These are phyloP conservation scores for Trichopus zeylanicus DNA, from an alignment of 116 monocot species.

Conservation along the genomic window DNA sequence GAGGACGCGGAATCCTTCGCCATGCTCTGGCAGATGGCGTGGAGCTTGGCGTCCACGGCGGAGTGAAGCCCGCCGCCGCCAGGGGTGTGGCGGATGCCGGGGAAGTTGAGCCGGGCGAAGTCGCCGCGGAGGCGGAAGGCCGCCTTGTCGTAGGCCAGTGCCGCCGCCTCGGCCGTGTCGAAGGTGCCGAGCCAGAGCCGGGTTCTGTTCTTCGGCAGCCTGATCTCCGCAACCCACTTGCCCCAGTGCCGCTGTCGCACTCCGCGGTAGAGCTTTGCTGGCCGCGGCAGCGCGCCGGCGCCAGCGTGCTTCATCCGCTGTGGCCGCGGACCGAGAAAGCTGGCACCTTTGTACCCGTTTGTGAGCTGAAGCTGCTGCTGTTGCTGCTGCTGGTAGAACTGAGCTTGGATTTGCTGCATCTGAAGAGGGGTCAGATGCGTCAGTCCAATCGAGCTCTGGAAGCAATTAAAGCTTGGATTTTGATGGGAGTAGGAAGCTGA, in stretches of 20 bases:
- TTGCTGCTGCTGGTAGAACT: conserved; percentile 32
- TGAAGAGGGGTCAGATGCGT: conserved; percentile 42
- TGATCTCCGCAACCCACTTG: conserved; percentile 97
- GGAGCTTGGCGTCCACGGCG: conserved; percentile 84
- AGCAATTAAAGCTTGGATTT: background rate
- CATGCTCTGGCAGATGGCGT: conserved; percentile 67
- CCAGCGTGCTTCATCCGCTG: conserved; percentile 65
- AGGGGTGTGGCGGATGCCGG: conserved; percentile 25
- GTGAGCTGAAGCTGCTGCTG: conserved; percentile 20
- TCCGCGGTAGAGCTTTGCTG: conserved; percentile 73
- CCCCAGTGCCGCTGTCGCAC: conserved; percentile 96
- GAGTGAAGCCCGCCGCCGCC: conserved; percentile 33
- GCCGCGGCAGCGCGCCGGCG: conserved; percentile 10
- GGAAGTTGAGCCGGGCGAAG: conserved; percentile 74
- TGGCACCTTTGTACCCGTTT: background rate
- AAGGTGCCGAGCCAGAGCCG: conserved; percentile 96
- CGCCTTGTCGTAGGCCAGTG: conserved; percentile 76
- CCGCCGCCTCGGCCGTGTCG: conserved; percentile 86
- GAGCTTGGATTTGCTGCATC: conserved; percentile 61
- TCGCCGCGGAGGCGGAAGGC: conserved; percentile 79
- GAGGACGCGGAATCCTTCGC: conserved; percentile 3
- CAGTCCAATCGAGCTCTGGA: conserved; percentile 13
- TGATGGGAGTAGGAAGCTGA: conserved; percentile 3
- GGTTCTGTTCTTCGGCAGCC: conserved; percentile 84
- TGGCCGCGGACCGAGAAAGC: conserved; percentile 34